Percentiles rank a stretch among this genome's conserved stretches.
Evolutionary conservation across 768 basidiomycete species (phyloP).

Genomic region (Serendipita vermifera): DNA sequence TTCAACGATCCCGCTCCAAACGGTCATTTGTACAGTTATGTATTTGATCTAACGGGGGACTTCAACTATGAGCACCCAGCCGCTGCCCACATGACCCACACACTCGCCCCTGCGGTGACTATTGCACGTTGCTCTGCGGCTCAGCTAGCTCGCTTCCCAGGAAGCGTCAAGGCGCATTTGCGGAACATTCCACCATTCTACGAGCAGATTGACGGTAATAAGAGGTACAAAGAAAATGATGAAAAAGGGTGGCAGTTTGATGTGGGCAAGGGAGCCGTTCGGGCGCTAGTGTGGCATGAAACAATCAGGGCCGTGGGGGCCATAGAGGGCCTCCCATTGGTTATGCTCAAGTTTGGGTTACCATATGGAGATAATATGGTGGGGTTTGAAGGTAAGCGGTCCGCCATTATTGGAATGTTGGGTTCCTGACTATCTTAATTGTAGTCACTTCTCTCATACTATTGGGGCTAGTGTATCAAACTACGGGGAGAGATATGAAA

Average conservation of each 20-base stretch:
- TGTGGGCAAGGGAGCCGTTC: no score
- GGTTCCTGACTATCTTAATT: not conserved
- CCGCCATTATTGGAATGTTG: not conserved
- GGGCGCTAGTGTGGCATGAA: not conserved
- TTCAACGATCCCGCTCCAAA: not conserved
- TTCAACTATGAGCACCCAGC: not conserved
- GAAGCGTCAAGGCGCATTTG: not conserved
- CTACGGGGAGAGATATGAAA: not conserved
- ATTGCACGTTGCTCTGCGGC: not conserved
- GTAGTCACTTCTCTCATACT: not conserved
- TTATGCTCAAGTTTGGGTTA: not conserved
- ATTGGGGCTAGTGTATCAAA: not conserved
- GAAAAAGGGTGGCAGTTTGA: slow-evolving; percentile 15
- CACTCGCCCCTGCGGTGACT: not conserved
- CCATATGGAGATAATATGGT: not conserved
- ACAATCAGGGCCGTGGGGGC: not conserved
- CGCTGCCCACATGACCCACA: not conserved
- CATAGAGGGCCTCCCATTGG: not conserved
- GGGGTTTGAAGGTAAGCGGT: not conserved
- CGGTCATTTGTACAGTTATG: not conserved
- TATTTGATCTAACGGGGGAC: not conserved
- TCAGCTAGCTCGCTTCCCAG: no score
- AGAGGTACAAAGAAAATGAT: not conserved
- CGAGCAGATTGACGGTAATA: not conserved
- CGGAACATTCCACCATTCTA: not conserved